Evolutionary conservation across 257 asterid genomes (phyloP).

Genomic region (Nicotiana knightiana): DNA sequence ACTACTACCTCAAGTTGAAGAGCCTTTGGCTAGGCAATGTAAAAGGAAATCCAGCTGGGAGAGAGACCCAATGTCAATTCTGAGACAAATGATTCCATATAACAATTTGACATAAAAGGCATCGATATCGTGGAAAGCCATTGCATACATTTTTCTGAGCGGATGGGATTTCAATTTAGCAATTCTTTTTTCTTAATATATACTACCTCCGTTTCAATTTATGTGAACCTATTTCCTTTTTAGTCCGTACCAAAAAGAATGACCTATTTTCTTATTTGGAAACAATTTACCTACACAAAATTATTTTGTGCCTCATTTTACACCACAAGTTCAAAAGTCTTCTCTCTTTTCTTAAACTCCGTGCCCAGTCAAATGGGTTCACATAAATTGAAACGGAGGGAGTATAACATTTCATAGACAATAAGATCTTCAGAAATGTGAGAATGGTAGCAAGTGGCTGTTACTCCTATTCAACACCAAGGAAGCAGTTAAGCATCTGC

Average conservation of each 20-base stretch:
- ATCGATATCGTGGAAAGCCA: not conserved
- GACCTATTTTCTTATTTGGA: too few species aligned
- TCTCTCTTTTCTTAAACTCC: too few species aligned
- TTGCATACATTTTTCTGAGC: not conserved
- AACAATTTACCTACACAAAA: too few species aligned
- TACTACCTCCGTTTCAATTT: not conserved
- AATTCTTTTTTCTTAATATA: not conserved
- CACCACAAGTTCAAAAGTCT: too few species aligned
- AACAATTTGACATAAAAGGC: not conserved
- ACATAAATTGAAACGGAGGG: too few species aligned
- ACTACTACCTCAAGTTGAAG: not conserved
- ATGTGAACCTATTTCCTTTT: too few species aligned
- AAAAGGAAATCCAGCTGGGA: conserved; percentile 7
- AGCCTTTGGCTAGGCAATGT: not conserved
- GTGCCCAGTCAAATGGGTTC: too few species aligned
- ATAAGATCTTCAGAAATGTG: not conserved
- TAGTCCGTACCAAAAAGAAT: too few species aligned
- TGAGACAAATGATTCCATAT: not conserved
- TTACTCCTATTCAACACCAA: not conserved
- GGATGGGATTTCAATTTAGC: not conserved
- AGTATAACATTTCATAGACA: not conserved
- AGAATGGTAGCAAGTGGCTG: not conserved
- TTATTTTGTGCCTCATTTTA: too few species aligned
- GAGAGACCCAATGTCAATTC: not conserved
- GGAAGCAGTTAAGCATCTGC: not conserved